Base-by-base conservation (phyloP, 768 basidiomycete genomes). In the Macrolepiota albuminosa region DNA sequence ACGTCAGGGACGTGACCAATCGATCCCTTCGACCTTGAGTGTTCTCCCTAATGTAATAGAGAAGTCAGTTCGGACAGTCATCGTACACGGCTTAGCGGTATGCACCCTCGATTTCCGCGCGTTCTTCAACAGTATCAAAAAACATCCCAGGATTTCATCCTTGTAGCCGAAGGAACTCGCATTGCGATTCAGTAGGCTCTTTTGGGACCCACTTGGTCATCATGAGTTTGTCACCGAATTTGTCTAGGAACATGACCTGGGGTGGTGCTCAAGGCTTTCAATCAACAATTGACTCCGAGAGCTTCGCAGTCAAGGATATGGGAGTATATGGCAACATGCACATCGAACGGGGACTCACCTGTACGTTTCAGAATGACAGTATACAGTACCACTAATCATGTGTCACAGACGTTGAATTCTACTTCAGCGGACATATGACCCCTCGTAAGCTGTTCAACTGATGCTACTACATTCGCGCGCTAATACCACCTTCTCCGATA, bases 31-130 rank as follows among this genome's bases (percentile, higher is more conserved):
- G 2, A 81, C 80, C 0, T 74, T 88, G 54, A 84, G 81, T 11
- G 83, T 88, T 3, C 75, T 89, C 1, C 85, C 87, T 1, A 86
- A 78, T 60, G 86, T 87, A 58, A 88, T 89, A 61, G 87, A 88
- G 68, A 87, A 87, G 72, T 87, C 77, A 50, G 76, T 80, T 51
- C 75, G 86, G 55, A 80, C 77, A 0, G 81, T 89, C 34, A 84
- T 90, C 46, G 83, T 84, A 5, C 86, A 90, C 58, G 87, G 87
- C 3, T 76, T 88, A 58, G 84, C 63, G 75, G 88, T 77, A 78
- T 72, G 75, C 63, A 75, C 46, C 18, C n/a, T 76, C 14, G 45
- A 31, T 42, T 31, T 2, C 51, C 31, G 14, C 50, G 47, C 18
- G 24, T 61, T 21, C 13, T 4, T 13, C 29, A 54, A 49, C 36